These are phyloP conservation scores for Erysimum cheiri DNA, from an alignment of 441 rosid species.

Conservation along the genomic window DNA sequence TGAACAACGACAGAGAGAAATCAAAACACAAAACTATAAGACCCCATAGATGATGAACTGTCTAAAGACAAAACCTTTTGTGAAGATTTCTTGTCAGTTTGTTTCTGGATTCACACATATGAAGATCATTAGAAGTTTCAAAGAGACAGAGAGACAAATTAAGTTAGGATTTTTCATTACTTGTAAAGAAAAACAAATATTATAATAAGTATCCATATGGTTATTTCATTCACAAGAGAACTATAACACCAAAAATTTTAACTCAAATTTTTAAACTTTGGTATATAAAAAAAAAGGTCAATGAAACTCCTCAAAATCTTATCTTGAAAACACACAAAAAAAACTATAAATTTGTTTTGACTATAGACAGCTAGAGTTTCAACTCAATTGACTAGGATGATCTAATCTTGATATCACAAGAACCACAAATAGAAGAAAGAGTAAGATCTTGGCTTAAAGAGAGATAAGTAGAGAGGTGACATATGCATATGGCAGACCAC, in stretches of 20 bases:
- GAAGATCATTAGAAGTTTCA: conserved; percentile 39
- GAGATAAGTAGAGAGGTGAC: conserved; percentile 33
- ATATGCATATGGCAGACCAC: conserved; percentile 47
- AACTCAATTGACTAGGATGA: conserved; percentile 36
- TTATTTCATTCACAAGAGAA: conserved; percentile 11
- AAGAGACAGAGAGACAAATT: conserved; percentile 34
- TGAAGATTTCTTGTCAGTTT: conserved; percentile 41
- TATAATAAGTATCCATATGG: conserved; percentile 8
- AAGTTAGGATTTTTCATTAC: background rate
- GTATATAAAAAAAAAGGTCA: background rate
- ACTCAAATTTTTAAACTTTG: background rate
- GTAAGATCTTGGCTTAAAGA: conserved; percentile 17
- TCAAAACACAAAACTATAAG: conserved; percentile 23
- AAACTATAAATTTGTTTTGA: conserved; percentile 26
- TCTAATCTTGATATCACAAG: conserved; percentile 38
- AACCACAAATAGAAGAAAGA: conserved; percentile 37
- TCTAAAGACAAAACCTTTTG: conserved; percentile 38
- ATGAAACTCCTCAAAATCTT: conserved; percentile 14
- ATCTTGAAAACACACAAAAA: background rate
- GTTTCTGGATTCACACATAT: conserved; percentile 29
- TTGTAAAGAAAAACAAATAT: background rate
- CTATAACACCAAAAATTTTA: background rate
- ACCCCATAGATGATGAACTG: conserved; percentile 45
- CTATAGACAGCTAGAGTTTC: conserved; percentile 26
- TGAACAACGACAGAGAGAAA: conserved; percentile 28